Evolutionary conservation across 768 basidiomycete genomes (phyloP), one percentile per base, ranked within the genome.

Genomic region (Boletellus ananiceps): DNA sequence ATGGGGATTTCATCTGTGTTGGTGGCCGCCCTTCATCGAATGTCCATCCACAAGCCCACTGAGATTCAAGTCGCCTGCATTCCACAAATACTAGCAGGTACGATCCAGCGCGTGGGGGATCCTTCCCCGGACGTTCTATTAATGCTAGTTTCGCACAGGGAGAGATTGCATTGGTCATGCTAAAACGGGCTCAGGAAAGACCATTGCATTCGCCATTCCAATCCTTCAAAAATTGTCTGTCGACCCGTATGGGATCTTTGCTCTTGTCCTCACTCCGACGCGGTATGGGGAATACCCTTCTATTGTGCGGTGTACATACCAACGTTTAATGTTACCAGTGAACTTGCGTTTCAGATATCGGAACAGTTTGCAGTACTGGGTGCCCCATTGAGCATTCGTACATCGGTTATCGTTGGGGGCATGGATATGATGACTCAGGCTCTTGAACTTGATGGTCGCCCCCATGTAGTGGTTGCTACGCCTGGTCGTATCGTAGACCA

Each of bases 391-490:
- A 92, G 86, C 60, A 69, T 92, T 41, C 83, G 83, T 27, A 95
- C 93, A 8, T 80, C 87, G 9, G 93, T 97, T 8, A 74, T 97
- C 29, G 93, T 98, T 2, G 96, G 96, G 15, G 96, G 96, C 5
- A 95, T 99, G 92, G 96, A 99, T 60, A 95, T 95, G 86, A 92
- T 96, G 76, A 66, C 82, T 1, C 96, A 99, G 65, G 91, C 95
- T 0, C 73, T 90, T 15, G 93, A 94, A 60, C 80, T 99, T 13
- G 76, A 78, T 2, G 81, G 83, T 55, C 80, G 88, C 36, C 96
- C 96, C 0, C 96, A 98, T 64, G 78, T 99, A 33, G 84, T 98
- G 19, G 83, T 99, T 40, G 96, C 94, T 8, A 99, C 96, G 0
- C 96, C 96, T 3, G 96, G 96, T 2, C 81, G 96, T 16, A 82